Conservation (phyloP, 73 alveolate species). For the Stentor roeselii region DNA sequence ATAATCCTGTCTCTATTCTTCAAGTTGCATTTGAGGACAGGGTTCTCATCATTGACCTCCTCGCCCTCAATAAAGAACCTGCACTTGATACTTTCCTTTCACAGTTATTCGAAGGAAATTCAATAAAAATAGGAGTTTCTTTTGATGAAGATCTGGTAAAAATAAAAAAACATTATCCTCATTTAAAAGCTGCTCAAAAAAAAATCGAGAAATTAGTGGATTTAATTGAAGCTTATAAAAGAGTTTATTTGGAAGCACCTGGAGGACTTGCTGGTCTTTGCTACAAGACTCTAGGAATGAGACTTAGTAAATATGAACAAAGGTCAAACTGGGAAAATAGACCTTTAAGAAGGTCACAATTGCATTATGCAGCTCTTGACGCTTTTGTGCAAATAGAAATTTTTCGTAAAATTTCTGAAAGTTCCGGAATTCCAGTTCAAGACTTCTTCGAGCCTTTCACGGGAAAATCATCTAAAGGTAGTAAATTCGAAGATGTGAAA, state of each 20-base stretch:
- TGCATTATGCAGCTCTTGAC: constrained; percentile 89
- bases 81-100: not conserved
- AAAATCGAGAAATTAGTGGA: not conserved
- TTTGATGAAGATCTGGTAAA: constrained; percentile 10
- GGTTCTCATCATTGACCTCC: not conserved
- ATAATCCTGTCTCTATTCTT: not conserved
- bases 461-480: too few species aligned
- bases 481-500: too few species aligned
- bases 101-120: not conserved
- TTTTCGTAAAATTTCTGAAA: not conserved
- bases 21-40: constrained; percentile 4
- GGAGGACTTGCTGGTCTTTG: constrained; percentile 28
- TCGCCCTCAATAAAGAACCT: not conserved
- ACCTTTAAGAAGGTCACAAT: constrained; percentile 77
- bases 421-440: not conserved
- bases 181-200: not conserved
- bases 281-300: not conserved
- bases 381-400: constrained; percentile 55
- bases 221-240: not conserved
- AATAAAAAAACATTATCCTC: not conserved
- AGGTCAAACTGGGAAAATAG: constrained; percentile 85
- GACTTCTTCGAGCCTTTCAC: not conserved
- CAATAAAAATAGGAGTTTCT: not conserved
- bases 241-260: not conserved
- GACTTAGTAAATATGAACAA: constrained; percentile 64